These are phyloP conservation scores for Citrus mangshanensis DNA, from an alignment of 345 rosid genomes.

Conservation along the genomic window DNA sequence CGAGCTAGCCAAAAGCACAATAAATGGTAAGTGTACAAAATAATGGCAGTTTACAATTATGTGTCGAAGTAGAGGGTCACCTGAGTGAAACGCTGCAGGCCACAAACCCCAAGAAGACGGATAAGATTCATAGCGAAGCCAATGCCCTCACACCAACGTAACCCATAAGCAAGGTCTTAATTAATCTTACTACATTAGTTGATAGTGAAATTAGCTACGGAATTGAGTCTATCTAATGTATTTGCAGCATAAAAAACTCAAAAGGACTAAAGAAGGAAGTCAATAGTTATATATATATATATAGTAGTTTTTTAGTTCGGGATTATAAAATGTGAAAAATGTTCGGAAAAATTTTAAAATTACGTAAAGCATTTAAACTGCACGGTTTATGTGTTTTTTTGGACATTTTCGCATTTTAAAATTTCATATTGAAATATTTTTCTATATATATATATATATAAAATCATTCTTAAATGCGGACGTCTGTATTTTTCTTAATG, in stretches of 20 bases:
- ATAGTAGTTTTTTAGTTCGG: too few relatives aligned
- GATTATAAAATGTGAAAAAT: too few relatives aligned
- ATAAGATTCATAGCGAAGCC: neutral
- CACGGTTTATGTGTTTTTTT: too few relatives aligned
- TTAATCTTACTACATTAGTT: neutral
- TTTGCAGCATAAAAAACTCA: neutral
- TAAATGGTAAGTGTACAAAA: too few relatives aligned
- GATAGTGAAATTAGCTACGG: neutral
- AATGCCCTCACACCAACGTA: neutral
- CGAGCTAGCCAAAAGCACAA: too few relatives aligned
- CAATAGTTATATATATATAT: neutral
- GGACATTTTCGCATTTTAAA: fast-evolving
- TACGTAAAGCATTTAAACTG: fast-evolving
- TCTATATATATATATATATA: too few relatives aligned
- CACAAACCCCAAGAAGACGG: neutral
- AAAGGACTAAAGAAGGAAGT: neutral
- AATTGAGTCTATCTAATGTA: neutral
- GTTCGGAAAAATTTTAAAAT: fast-evolving
- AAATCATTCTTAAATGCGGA: too few relatives aligned
- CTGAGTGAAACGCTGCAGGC: neutral
- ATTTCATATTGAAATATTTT: fast-evolving
- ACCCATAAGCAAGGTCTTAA: neutral
- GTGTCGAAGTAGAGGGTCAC: neutral
- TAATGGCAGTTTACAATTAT: too few relatives aligned
- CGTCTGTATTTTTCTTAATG: too few relatives aligned